Conservation (phyloP, 352 stramenopile genomes). For the Globisporangium orthogonon region DNA sequence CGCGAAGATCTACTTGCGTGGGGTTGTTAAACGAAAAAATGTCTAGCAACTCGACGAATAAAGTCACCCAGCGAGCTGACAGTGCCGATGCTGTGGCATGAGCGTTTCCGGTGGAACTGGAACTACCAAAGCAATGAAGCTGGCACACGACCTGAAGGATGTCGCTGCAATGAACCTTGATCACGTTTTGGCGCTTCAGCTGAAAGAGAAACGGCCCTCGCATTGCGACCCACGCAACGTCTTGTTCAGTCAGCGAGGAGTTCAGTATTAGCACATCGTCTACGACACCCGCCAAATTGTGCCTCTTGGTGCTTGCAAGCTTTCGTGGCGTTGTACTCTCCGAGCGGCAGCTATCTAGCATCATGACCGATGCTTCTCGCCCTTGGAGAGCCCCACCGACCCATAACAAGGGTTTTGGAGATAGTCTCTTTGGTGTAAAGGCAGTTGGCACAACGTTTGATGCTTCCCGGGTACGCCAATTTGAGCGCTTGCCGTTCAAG, state of each 20-base stretch:
- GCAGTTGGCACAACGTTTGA: too few relatives aligned
- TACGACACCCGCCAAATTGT: conserved; percentile 9
- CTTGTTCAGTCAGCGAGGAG: conserved; percentile 5
- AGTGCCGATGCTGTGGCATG: background rate
- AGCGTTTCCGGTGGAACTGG: background rate
- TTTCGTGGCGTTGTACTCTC: too few relatives aligned
- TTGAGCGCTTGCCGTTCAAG: too few relatives aligned
- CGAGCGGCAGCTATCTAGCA: too few relatives aligned
- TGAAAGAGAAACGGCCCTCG: conserved; percentile 29
- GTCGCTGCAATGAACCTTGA: conserved; percentile 21
- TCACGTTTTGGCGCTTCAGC: conserved; percentile 24
- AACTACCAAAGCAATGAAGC: conserved; percentile 4
- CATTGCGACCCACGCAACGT: conserved; percentile 15
- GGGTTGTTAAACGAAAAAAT: conserved; percentile 11
- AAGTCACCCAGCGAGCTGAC: conserved; percentile 24
- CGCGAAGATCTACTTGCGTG: conserved; percentile 22
- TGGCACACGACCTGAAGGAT: conserved; percentile 32
- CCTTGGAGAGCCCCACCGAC: background rate
- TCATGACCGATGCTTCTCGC: background rate
- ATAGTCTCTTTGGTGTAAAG: too few relatives aligned
- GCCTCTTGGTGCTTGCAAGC: background rate
- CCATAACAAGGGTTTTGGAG: too few relatives aligned
- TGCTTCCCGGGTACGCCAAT: too few relatives aligned
- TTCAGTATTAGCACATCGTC: conserved; percentile 27
- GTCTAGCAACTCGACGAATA: conserved; percentile 19